A percentile compares a stretch with the other conserved stretches of the same genome.
These are phyloP conservation scores for Hippophae gyantsensis DNA, from an alignment of 306 rosid species.

Conservation along the genomic window DNA sequence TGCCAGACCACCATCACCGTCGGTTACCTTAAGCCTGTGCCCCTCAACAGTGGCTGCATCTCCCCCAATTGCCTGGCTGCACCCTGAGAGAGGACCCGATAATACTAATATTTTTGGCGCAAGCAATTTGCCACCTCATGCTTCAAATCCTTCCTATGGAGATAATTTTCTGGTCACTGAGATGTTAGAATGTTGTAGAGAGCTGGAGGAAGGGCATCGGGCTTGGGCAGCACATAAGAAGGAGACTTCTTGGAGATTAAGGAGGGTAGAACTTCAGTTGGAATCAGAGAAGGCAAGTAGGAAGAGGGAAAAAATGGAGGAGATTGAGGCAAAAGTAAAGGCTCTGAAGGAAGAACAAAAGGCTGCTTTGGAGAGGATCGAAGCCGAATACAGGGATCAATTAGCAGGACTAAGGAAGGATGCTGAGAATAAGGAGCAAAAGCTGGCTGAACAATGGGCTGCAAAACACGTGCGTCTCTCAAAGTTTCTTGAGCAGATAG, in stretches of 20 bases:
- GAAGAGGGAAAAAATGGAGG: constrained; percentile 75
- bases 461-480: constrained; percentile 65
- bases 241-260: constrained; percentile 78
- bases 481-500: constrained; percentile 72
- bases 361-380: constrained; percentile 64
- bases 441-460: constrained; percentile 89
- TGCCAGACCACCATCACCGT: constrained; percentile 68
- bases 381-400: constrained; percentile 77
- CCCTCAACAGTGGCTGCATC: constrained; percentile 64
- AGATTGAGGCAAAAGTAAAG: constrained; percentile 70
- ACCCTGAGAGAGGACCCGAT: constrained; percentile 60
- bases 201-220: constrained; percentile 77
- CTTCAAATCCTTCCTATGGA: constrained; percentile 36
- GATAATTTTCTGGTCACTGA: constrained; percentile 58
- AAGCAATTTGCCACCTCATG: constrained; percentile 46
- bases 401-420: constrained; percentile 71
- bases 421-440: constrained; percentile 87
- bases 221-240: constrained; percentile 81
- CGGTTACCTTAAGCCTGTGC: constrained; percentile 75
- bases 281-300: constrained; percentile 79
- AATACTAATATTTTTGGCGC: constrained; percentile 40
- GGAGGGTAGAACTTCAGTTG: constrained; percentile 80
- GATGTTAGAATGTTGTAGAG: constrained; percentile 71
- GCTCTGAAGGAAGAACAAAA: constrained; percentile 77
- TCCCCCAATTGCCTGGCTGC: constrained; percentile 66